A percentile compares a stretch with the other conserved stretches of the same genome.
Conservation (phyloP, 441 rosid species). For the Euphorbia celastroides region DNA sequence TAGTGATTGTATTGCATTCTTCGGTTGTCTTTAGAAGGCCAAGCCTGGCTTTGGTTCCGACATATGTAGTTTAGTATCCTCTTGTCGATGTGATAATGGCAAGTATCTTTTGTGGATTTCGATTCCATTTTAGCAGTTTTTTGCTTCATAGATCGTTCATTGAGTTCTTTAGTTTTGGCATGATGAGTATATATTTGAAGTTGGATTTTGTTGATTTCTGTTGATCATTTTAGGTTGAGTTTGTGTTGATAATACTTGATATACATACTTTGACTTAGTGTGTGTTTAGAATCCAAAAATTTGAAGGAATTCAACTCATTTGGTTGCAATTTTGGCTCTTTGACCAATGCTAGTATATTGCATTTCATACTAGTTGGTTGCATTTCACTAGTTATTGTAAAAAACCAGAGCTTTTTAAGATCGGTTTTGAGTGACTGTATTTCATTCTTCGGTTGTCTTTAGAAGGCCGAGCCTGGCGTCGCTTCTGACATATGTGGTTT, state of each 20-base stretch:
- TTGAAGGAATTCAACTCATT: no score
- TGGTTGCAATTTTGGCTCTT: not conserved
- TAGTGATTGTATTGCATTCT: constrained; percentile 24
- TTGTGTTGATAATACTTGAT: not conserved
- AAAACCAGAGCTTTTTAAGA: constrained; percentile 3
- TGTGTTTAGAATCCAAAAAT: no score
- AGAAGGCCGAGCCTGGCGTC: constrained; percentile 12
- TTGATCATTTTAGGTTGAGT: not conserved
- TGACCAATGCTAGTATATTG: not conserved
- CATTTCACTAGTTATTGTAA: constrained; percentile 6
- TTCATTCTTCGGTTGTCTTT: constrained; percentile 14
- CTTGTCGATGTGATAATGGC: constrained; percentile 1
- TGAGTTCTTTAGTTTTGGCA: no score
- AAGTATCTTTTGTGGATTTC: constrained; percentile 4
- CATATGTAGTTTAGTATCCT: not conserved
- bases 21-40: constrained; percentile 17
- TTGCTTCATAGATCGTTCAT: not conserved
- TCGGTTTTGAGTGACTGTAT: constrained; percentile 26
- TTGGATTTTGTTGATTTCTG: not conserved
- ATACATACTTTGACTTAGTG: not conserved
- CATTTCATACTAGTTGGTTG: constrained; percentile 7
- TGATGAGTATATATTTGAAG: constrained; percentile 8
- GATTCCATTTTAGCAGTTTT: not conserved
- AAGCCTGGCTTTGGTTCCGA: constrained; percentile 5
- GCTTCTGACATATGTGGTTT: not conserved